Conservation (phyloP, 345 rosid genomes). For the Viola odorata region DNA sequence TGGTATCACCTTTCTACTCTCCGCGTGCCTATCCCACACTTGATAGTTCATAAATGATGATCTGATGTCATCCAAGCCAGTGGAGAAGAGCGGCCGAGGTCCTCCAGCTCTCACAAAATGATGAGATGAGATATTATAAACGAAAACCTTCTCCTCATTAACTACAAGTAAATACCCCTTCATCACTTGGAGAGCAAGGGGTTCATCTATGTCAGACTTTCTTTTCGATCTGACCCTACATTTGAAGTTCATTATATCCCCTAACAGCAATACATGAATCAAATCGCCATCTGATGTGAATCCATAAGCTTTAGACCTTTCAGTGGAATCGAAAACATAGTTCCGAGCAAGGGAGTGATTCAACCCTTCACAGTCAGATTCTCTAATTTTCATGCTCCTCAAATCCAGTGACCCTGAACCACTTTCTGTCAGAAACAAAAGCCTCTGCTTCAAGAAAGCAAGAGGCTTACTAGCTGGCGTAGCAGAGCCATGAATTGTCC, state of each 20-base stretch:
- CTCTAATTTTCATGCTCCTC: conserved; percentile 79
- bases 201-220: conserved; percentile 59
- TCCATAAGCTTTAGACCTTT: conserved; percentile 95
- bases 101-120: conserved; percentile 65
- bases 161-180: conserved; percentile 75
- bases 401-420: conserved; percentile 95
- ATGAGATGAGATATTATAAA: conserved; percentile 75
- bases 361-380: conserved; percentile 81
- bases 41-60: conserved; percentile 63
- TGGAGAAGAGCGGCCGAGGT: conserved; percentile 73
- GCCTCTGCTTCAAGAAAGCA: conserved; percentile 83
- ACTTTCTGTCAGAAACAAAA: conserved; percentile 76
- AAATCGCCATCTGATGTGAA: conserved; percentile 76
- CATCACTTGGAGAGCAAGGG: conserved; percentile 65
- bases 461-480: conserved; percentile 58
- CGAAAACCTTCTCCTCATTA: conserved; percentile 57
- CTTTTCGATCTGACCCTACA: conserved; percentile 86
- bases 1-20: conserved; percentile 33
- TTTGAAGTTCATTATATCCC: conserved; percentile 82
- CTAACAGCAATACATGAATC: conserved; percentile 67
- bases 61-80: conserved; percentile 63
- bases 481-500: conserved; percentile 66
- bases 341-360: conserved; percentile 55
- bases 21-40: conserved; percentile 19
- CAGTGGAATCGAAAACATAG: conserved; percentile 68